A percentile compares a stretch with the other conserved stretches of the same genome.
These are phyloP conservation scores for Acmispon strigosus DNA, from an alignment of 306 rosid genomes.

Conservation along the genomic window DNA sequence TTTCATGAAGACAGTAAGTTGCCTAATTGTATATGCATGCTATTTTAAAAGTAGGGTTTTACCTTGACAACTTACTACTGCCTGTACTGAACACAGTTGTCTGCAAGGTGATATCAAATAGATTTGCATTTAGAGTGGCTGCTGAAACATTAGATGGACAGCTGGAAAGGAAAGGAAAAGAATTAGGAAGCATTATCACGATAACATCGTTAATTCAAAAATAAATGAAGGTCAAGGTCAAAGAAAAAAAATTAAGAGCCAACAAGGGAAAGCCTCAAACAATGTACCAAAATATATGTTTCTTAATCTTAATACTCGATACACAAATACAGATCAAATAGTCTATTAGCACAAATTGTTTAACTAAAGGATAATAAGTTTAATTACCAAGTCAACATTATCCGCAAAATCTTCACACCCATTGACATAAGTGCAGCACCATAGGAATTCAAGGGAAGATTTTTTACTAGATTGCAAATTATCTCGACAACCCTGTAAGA, in stretches of 20 bases:
- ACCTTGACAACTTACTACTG: slow-evolving; percentile 56
- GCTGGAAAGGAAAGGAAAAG: slow-evolving; percentile 37
- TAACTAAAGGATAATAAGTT: slow-evolving; percentile 7
- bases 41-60: slow-evolving; percentile 3
- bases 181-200: slow-evolving; percentile 1
- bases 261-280: slow-evolving; percentile 13
- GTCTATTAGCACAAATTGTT: not conserved
- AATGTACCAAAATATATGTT: not conserved
- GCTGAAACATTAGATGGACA: slow-evolving; percentile 66
- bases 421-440: slow-evolving; percentile 71
- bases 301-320: not conserved
- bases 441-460: slow-evolving; percentile 48
- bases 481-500: slow-evolving; percentile 73
- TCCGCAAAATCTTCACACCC: slow-evolving; percentile 65
- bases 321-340: slow-evolving; percentile 8
- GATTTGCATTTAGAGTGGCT: slow-evolving; percentile 56
- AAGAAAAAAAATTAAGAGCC: not conserved
- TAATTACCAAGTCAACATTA: slow-evolving; percentile 69
- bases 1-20: not conserved
- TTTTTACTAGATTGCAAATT: slow-evolving; percentile 63
- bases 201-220: slow-evolving; percentile 11
- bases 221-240: not conserved
- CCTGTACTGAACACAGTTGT: slow-evolving; percentile 32
- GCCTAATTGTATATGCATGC: slow-evolving; percentile 5
- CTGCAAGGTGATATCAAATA: slow-evolving; percentile 54